A percentile compares a stretch with the other conserved stretches of the same genome.
phyloP scores from a whole-genome alignment of 352 stramenopile genomes.

The Phytophthora fragariae region DNA sequence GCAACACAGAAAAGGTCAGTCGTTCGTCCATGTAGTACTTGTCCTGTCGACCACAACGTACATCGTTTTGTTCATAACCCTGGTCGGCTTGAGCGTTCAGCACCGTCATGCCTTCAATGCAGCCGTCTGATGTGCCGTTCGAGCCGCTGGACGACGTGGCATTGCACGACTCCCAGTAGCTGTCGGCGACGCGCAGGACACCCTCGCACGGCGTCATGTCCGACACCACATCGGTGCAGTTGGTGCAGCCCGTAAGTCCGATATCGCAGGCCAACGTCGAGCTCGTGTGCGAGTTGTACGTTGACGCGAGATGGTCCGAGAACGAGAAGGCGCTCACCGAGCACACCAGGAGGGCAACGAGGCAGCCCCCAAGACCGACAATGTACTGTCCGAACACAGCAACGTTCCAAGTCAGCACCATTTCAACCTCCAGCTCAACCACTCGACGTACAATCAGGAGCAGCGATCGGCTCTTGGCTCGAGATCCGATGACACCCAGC shows the following conservation, averaged over 20 bases:
- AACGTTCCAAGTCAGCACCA: conserved; percentile 4
- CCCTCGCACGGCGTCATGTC: conserved; percentile 53
- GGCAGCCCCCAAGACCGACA: conserved; percentile 65
- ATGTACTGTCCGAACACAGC: conserved; percentile 61
- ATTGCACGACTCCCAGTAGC: conserved; percentile 58
- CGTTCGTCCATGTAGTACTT: not conserved
- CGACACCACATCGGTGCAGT: conserved; percentile 57
- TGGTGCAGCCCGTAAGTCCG: conserved; percentile 70
- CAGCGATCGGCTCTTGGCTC: conserved; percentile 77
- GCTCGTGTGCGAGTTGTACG: conserved; percentile 56
- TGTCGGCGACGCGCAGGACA: conserved; percentile 41
- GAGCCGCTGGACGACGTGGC: conserved; percentile 9
- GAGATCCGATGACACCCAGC: conserved; percentile 71
- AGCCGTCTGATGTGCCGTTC: conserved; percentile 35
- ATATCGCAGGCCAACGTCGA: conserved; percentile 75
- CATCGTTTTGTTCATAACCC: conserved; percentile 67
- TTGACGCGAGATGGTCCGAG: conserved; percentile 61
- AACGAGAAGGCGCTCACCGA: conserved; percentile 73
- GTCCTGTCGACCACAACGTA: conserved; percentile 33
- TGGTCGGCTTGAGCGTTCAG: conserved; percentile 60
- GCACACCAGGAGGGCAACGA: conserved; percentile 70
- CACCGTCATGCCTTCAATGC: conserved; percentile 62
- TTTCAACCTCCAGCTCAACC: not conserved
- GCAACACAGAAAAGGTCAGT: conserved; percentile 17
- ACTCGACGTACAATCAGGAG: conserved; percentile 72